Percentiles rank a stretch among this genome's conserved stretches.
These are phyloP conservation scores for Pythium phragmiticola DNA, from an alignment of 352 stramenopile genomes.

Conservation along the genomic window DNA sequence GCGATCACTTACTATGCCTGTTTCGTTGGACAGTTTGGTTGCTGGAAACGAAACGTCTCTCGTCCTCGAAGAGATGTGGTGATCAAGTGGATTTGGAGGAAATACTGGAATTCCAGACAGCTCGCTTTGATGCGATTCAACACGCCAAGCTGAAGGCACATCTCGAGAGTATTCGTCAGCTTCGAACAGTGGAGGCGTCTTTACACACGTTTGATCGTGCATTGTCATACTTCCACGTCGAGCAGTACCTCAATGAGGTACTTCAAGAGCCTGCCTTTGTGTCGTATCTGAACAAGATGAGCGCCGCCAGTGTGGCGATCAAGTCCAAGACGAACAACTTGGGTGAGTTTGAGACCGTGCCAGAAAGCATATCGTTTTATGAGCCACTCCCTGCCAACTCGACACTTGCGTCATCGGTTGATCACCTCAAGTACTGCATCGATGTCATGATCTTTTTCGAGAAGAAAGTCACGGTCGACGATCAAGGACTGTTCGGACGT, in stretches of 20 bases:
- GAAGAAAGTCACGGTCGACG: slow-evolving; percentile 77
- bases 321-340: slow-evolving; percentile 11
- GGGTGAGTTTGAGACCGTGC: slow-evolving; percentile 56
- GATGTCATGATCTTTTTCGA: slow-evolving; percentile 88
- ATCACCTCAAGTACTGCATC: slow-evolving; percentile 79
- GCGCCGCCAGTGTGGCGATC: slow-evolving; percentile 30
- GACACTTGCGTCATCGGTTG: slow-evolving; percentile 53
- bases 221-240: slow-evolving; percentile 77
- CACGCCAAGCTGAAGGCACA: slow-evolving; percentile 66
- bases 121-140: slow-evolving; percentile 63
- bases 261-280: slow-evolving; percentile 69
- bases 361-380: slow-evolving; percentile 68
- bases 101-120: slow-evolving; percentile 43
- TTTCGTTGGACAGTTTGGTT: slow-evolving; percentile 27
- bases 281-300: slow-evolving; percentile 75
- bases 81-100: slow-evolving; percentile 37
- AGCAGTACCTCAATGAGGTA: slow-evolving; percentile 80
- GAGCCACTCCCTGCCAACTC: slow-evolving; percentile 52
- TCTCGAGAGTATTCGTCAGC: slow-evolving; percentile 67
- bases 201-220: slow-evolving; percentile 81
- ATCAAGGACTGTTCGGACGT: slow-evolving; percentile 61
- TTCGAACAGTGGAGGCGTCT: slow-evolving; percentile 74
- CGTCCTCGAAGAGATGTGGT: slow-evolving; percentile 30
- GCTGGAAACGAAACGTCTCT: slow-evolving; percentile 32
- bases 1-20: background rate